Evolutionary conservation across 2,329 filamentous ascomycete genomes (phyloP), one percentile per base, ranked within the genome.

Genomic region (Trichoderma sp.): DNA sequence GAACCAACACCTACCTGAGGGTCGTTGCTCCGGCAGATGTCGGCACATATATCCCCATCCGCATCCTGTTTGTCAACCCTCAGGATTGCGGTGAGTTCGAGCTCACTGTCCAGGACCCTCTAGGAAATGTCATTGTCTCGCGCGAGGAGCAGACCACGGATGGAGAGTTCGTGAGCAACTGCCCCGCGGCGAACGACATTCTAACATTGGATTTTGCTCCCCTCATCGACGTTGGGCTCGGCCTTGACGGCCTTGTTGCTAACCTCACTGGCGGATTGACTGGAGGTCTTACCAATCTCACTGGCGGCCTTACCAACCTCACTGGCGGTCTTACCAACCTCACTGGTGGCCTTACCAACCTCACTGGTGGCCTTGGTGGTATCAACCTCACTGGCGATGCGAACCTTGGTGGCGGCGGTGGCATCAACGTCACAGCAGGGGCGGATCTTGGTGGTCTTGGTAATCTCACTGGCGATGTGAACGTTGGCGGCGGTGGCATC

Each of bases 11-110:
- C 17, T 11, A 1, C 7, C 3, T 55, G 15, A 43, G 7, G 23
- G 15, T 30, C 15, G 43, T 63, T 6, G 2, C 17, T n/a, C 8
- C 17, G 9, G 15, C 2, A 5, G 32, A 63, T 5, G 59, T 64
- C 17, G 68, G 68, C 59, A 43, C 12, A 15, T 70, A 70, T n/a
- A 64, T 70, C 47, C 68, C 68, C 30, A 63, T 70, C 9, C 55
- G 68, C 6, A 39, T 70, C 32, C 58, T 70, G 30, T 70, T 13
- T 15, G 68, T 26, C 68, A 63, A 70, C 11, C 30, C 68, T 23
- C 47, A 70, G 26, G 59, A 55, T 28, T 70, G 68, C 32, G 68
- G 68, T n/a, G 20, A 23, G 23, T 70, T 70, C n/a, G 59, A 17
- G 8, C 9, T 70, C 15, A 39, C 11, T 2, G 13, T 70, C 13